Conservation (phyloP, 805 yeast genomes). For the Candida verbasci region DNA sequence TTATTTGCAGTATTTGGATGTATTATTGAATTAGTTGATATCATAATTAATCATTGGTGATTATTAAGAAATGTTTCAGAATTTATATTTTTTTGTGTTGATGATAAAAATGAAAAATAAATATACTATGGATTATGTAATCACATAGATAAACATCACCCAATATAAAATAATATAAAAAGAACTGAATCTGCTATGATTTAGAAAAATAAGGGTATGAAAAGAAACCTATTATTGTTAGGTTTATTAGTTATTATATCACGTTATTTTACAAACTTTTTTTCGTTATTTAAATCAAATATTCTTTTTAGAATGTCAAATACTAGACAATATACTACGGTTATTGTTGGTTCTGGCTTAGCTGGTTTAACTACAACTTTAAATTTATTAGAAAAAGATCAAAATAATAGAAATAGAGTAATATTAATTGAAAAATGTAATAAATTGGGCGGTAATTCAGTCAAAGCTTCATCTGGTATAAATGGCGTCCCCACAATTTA, state of each 20-base stretch:
- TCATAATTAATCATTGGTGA: slow-evolving; percentile 16
- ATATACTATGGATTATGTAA: too few relatives aligned
- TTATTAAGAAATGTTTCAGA: background rate
- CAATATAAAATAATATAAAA: too few relatives aligned
- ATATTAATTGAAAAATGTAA: slow-evolving; percentile 45
- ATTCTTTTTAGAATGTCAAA: background rate
- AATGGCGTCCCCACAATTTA: slow-evolving; percentile 40
- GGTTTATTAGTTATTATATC: background rate
- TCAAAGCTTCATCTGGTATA: slow-evolving; percentile 60
- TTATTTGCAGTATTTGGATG: slow-evolving; percentile 38
- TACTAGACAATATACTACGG: slow-evolving; percentile 1
- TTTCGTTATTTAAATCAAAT: background rate
- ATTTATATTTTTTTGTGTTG: background rate
- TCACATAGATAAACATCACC: too few relatives aligned
- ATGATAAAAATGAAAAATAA: too few relatives aligned
- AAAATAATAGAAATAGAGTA: slow-evolving; percentile 25
- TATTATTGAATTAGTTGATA: slow-evolving; percentile 33
- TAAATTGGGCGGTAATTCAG: slow-evolving; percentile 54
- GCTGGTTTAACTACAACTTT: slow-evolving; percentile 50
- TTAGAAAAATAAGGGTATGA: too few relatives aligned
- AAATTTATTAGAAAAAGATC: slow-evolving; percentile 30
- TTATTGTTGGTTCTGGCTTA: slow-evolving; percentile 53
- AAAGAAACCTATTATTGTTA: background rate
- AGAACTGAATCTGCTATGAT: too few relatives aligned
- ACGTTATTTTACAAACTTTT: background rate